Conservation (phyloP, 352 stramenopile species). For the Phytopythium cucurbitacearum region DNA sequence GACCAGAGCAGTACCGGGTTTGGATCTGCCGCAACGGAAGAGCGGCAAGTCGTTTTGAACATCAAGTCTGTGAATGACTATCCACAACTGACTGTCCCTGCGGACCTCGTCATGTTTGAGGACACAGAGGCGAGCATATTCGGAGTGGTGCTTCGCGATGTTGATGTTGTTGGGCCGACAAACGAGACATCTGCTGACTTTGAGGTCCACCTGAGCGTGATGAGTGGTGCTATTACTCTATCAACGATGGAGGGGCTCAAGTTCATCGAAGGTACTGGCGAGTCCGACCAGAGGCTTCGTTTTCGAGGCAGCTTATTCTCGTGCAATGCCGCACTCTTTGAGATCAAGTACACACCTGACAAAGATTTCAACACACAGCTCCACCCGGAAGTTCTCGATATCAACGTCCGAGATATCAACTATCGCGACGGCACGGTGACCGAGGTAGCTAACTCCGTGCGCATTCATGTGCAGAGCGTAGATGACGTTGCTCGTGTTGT, state of each 20-base stretch:
- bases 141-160: constrained; percentile 55
- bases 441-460: constrained; percentile 33
- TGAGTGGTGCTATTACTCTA: constrained; percentile 49
- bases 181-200: constrained; percentile 33
- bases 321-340: constrained; percentile 68
- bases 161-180: constrained; percentile 28
- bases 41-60: constrained; percentile 26
- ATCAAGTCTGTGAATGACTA: constrained; percentile 63
- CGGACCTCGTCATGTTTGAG: constrained; percentile 45
- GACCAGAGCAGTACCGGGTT: constrained; percentile 69
- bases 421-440: constrained; percentile 41
- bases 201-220: constrained; percentile 50
- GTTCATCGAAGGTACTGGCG: constrained; percentile 51
- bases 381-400: constrained; percentile 51
- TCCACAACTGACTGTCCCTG: constrained; percentile 47
- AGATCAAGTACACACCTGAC: constrained; percentile 67
- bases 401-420: constrained; percentile 59
- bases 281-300: constrained; percentile 42
- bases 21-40: constrained; percentile 24
- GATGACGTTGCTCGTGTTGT: constrained; percentile 40
- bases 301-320: constrained; percentile 48
- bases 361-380: constrained; percentile 69
- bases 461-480: constrained; percentile 35
- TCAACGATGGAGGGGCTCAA: constrained; percentile 15
- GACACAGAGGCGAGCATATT: constrained; percentile 64